Evolutionary conservation across 73 alveolate species (phyloP).

Genomic region (Durusdinium trenchii): DNA sequence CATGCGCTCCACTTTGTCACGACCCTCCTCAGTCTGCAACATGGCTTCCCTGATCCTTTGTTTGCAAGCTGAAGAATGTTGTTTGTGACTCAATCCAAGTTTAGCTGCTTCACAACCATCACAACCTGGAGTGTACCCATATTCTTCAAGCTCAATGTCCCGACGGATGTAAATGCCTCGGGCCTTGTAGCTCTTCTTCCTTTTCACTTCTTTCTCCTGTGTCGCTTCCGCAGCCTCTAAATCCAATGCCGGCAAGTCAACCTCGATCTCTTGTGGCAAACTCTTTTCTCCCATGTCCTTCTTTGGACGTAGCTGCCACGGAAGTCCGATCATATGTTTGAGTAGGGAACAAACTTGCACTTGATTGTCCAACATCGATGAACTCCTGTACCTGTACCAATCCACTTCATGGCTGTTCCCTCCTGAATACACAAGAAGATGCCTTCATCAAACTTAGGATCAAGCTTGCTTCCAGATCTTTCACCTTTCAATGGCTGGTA

Average conservation of each 20-base stretch:
- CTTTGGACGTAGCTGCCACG: slow-evolving; percentile 1
- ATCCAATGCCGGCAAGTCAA: not conserved
- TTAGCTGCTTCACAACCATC: slow-evolving; percentile 11
- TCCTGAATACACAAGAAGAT: not conserved
- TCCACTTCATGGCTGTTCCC: slow-evolving; percentile 32
- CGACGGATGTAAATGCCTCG: slow-evolving; percentile 1
- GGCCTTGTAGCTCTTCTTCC: not conserved
- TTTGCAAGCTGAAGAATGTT: not conserved
- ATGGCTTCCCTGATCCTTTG: not conserved
- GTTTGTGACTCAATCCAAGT: not conserved
- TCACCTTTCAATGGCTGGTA: slow-evolving; percentile 42
- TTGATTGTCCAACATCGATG: not conserved
- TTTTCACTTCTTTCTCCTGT: not conserved
- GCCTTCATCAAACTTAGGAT: slow-evolving; percentile 19
- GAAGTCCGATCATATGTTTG: slow-evolving; percentile 2
- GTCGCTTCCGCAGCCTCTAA: not conserved
- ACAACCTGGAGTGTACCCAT: slow-evolving; percentile 3
- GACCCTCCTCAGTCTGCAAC: not conserved
- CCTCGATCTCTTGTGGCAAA: not conserved
- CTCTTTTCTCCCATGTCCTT: no score
- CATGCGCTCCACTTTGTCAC: not conserved
- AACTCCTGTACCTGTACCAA: not conserved
- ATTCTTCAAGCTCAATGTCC: not conserved
- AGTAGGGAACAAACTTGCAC: not conserved
- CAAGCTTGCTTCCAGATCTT: not conserved